A percentile compares a stretch with the other conserved stretches of the same genome.
phyloP scores from a whole-genome alignment of 139 green algal genomes.

The Chlamydomonas sphaeroides region DNA sequence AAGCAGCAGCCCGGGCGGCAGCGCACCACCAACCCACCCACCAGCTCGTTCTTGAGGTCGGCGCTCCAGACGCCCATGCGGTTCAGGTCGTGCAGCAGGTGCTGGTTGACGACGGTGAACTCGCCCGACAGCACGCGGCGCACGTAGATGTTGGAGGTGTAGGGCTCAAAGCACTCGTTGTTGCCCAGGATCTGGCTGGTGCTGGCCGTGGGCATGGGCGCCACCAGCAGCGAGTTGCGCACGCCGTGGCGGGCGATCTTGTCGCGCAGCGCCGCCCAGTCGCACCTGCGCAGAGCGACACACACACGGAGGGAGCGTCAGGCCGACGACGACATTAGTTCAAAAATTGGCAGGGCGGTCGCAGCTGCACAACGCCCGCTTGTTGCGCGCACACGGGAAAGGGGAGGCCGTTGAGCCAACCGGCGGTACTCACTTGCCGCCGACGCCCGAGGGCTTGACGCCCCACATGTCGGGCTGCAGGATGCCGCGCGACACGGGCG shows the following conservation, averaged over 20 bases:
- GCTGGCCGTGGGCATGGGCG: conserved; percentile 97
- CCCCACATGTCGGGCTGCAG: conserved; percentile 98
- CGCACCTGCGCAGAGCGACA: too few relatives aligned
- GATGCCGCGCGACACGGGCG: conserved; percentile 83
- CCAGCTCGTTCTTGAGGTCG: conserved; percentile 96
- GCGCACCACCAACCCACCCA: too few relatives aligned
- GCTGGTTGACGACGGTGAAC: conserved; percentile 98
- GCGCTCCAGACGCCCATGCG: conserved; percentile 89
- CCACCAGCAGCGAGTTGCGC: conserved; percentile 97
- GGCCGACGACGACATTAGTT: too few relatives aligned
- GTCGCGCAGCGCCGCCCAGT: conserved; percentile 86
- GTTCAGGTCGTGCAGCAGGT: conserved; percentile 95
- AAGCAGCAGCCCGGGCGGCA: too few relatives aligned
- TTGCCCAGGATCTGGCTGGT: conserved; percentile 95
- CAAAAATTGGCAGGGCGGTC: too few relatives aligned
- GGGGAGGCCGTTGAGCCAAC: too few relatives aligned
- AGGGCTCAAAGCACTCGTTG: conserved; percentile 99
- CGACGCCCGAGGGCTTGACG: conserved; percentile 62
- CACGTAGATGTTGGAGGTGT: conserved; percentile 99
- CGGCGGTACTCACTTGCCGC: conserved; percentile 12
- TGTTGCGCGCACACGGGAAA: too few relatives aligned
- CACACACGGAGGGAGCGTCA: conserved; percentile 31
- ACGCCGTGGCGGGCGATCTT: conserved; percentile 87
- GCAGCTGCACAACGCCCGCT: too few relatives aligned
- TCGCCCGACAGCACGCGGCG: conserved; percentile 95